These are phyloP conservation scores for Castanospermum australe DNA, from an alignment of 306 rosid species.

Conservation along the genomic window DNA sequence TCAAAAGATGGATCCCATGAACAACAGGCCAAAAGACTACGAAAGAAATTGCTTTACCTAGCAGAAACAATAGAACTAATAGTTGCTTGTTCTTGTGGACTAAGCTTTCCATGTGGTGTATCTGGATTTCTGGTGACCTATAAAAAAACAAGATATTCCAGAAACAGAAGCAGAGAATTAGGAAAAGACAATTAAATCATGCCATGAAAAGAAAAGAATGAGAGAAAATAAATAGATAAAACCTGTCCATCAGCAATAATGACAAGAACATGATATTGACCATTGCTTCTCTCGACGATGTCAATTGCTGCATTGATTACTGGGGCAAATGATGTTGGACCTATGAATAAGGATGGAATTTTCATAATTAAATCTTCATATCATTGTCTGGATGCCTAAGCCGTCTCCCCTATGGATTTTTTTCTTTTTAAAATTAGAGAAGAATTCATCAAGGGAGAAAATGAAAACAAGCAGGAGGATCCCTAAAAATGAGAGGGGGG, in stretches of 20 bases:
- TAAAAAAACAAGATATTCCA: constrained; percentile 10
- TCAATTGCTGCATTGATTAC: constrained; percentile 71
- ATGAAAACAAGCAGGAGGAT: background rate
- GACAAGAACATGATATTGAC: constrained; percentile 89
- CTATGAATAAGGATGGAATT: constrained; percentile 33
- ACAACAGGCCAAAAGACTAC: constrained; percentile 9
- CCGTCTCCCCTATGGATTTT: background rate
- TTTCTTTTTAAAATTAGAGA: background rate
- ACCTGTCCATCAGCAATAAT: constrained; percentile 97
- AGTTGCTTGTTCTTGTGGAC: constrained; percentile 79
- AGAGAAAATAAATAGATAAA: constrained; percentile 17
- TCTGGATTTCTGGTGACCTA: constrained; percentile 73
- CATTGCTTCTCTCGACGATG: constrained; percentile 63
- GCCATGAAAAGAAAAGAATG: background rate
- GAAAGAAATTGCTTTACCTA: constrained; percentile 51
- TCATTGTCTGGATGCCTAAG: background rate
- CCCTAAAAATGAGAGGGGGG: background rate
- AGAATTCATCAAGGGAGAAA: background rate
- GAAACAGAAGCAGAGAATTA: constrained; percentile 13
- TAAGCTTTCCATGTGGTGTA: constrained; percentile 57
- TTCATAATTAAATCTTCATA: constrained; percentile 7
- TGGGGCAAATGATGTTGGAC: constrained; percentile 91
- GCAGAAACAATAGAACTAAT: constrained; percentile 68
- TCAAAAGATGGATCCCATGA: constrained; percentile 22
- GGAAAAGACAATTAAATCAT: background rate